Evolutionary conservation across 352 stramenopile species (phyloP).

Genomic region (Hyphochytrium catenoides): DNA sequence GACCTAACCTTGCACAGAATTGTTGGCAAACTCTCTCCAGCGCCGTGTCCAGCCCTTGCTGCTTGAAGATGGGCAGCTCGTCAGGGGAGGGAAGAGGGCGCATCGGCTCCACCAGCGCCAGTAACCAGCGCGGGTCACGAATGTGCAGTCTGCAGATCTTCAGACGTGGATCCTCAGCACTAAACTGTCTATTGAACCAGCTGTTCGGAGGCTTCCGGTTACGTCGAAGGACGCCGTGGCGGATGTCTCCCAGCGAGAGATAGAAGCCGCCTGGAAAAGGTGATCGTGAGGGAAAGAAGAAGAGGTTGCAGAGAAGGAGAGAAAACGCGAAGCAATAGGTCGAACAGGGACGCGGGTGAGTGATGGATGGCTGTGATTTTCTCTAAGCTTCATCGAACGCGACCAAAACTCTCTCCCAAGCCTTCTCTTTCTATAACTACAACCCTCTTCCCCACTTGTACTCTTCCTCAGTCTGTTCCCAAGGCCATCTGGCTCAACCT

Average conservation of each 20-base stretch:
- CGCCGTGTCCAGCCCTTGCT: slow-evolving; percentile 50
- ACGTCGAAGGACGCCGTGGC: slow-evolving; percentile 56
- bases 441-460: no score
- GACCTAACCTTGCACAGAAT: no score
- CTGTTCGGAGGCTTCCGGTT: slow-evolving; percentile 60
- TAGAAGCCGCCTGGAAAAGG: slow-evolving; percentile 21
- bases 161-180: slow-evolving; percentile 46
- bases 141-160: slow-evolving; percentile 61
- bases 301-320: no score
- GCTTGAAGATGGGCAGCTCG: slow-evolving; percentile 46
- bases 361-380: no score
- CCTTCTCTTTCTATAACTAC: no score
- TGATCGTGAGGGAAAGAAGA: neutral
- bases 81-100: slow-evolving; percentile 26
- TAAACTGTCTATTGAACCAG: slow-evolving; percentile 56
- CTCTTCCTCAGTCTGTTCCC: no score
- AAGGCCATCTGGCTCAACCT: no score
- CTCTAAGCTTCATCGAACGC: no score
- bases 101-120: slow-evolving; percentile 46
- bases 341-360: no score
- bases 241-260: slow-evolving; percentile 55
- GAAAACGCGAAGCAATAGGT: no score
- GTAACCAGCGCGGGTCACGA: slow-evolving; percentile 42
- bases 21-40: slow-evolving; percentile 48
- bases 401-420: no score